Conservation (phyloP, 108 stramenopile species). For the Skeletonema potamos region DNA sequence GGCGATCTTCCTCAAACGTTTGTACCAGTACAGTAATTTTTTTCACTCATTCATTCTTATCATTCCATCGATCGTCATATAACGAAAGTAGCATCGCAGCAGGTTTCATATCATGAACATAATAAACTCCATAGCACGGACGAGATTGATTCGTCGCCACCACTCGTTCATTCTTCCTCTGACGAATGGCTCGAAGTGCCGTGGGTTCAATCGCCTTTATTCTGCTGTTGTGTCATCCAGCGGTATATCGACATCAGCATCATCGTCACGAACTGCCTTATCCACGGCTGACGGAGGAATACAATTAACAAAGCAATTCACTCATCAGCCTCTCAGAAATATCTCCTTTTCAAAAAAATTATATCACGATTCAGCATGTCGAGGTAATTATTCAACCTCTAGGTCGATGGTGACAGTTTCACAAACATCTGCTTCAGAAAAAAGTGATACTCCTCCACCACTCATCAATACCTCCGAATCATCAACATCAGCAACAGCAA, state of each 20-base stretch:
- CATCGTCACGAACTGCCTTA: background rate
- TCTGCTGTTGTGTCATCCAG: too few species aligned
- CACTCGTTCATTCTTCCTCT: background rate
- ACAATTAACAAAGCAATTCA: background rate
- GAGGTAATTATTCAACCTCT: background rate
- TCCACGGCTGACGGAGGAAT: background rate
- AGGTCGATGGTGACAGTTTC: conserved; percentile 24
- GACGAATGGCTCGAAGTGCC: background rate
- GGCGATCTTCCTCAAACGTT: too few species aligned
- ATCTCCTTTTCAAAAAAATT: background rate
- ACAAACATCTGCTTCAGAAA: conserved; percentile 5
- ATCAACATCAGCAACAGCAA: conserved; percentile 4
- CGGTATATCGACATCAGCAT: too few species aligned
- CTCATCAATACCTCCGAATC: background rate
- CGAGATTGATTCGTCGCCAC: background rate
- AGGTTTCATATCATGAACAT: background rate
- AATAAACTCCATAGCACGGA: background rate
- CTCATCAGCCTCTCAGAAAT: background rate
- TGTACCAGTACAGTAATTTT: too few species aligned
- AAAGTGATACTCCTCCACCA: background rate
- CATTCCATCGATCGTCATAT: too few species aligned
- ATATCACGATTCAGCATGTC: background rate
- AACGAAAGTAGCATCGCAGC: too few species aligned
- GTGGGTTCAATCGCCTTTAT: background rate
- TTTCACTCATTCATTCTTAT: too few species aligned